These are phyloP conservation scores for Ogataea naganishii DNA, from an alignment of 805 yeast genomes.

Conservation along the genomic window DNA sequence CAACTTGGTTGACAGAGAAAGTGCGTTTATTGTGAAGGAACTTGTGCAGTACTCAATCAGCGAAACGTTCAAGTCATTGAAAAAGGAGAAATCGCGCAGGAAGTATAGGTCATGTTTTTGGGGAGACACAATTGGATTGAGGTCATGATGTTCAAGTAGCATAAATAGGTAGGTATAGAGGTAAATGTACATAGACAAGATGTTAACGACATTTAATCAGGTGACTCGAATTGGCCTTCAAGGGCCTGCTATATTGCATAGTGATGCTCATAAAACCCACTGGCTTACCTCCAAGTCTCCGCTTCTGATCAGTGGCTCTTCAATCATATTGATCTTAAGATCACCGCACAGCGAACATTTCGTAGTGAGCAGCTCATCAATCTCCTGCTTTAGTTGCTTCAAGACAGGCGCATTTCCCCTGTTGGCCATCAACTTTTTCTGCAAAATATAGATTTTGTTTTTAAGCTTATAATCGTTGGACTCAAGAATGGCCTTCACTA, in stretches of 20 bases:
- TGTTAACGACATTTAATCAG: too few species aligned
- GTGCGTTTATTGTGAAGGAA: constrained; percentile 62
- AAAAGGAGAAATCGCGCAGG: too few species aligned
- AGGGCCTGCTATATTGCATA: neutral
- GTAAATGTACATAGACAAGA: too few species aligned
- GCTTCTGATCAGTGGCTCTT: constrained; percentile 43
- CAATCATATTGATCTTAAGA: constrained; percentile 59
- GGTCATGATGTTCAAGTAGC: too few species aligned
- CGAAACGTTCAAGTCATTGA: constrained; percentile 39
- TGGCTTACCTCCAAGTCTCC: constrained; percentile 31
- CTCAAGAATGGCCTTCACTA: constrained; percentile 49
- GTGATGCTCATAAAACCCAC: constrained; percentile 37
- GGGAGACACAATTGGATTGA: too few species aligned
- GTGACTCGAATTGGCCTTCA: too few species aligned
- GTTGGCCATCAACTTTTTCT: constrained; percentile 30
- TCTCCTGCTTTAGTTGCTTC: constrained; percentile 29
- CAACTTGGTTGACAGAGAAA: constrained; percentile 64
- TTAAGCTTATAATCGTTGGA: constrained; percentile 63
- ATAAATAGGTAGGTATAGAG: too few species aligned
- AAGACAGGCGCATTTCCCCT: constrained; percentile 22
- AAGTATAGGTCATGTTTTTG: constrained; percentile 6
- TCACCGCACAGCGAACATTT: constrained; percentile 78
- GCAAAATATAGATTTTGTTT: constrained; percentile 49
- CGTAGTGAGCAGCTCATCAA: constrained; percentile 50
- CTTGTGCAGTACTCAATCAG: constrained; percentile 57